Conservation (phyloP, 768 basidiomycete genomes). For the Psilocybe cubensis region DNA sequence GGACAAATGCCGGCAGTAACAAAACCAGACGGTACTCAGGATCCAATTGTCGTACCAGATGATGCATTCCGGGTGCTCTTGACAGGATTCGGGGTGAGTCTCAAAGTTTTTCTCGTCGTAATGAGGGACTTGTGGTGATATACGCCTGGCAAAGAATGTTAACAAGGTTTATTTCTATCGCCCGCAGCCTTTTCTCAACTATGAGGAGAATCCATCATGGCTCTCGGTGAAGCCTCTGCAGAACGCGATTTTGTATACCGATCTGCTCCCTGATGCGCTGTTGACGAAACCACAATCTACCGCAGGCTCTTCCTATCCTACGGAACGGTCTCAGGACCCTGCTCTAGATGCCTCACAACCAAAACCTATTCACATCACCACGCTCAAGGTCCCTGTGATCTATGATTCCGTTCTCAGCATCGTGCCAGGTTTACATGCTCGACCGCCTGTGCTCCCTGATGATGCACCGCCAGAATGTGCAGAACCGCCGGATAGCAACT, state of each 20-base stretch:
- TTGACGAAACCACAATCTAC: slow-evolving; percentile 5
- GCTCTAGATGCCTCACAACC: slow-evolving; percentile 19
- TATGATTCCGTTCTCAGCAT: slow-evolving; percentile 60
- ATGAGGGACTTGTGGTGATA: not conserved
- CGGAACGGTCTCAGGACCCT: slow-evolving; percentile 1
- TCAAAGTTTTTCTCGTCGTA: not conserved
- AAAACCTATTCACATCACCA: slow-evolving; percentile 61
- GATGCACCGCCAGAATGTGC: slow-evolving; percentile 35
- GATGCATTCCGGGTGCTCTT: slow-evolving; percentile 36
- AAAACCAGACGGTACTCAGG: not conserved
- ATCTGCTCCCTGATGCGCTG: slow-evolving; percentile 28
- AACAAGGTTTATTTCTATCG: slow-evolving; percentile 6
- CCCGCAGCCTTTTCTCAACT: slow-evolving; percentile 56
- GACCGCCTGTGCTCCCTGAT: slow-evolving; percentile 54
- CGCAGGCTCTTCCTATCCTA: slow-evolving; percentile 1
- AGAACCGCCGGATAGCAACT: slow-evolving; percentile 50
- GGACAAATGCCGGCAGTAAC: slow-evolving; percentile 2
- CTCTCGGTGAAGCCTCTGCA: slow-evolving; percentile 66
- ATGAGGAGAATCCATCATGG: slow-evolving; percentile 72
- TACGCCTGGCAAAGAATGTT: slow-evolving; percentile 6
- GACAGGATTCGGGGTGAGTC: slow-evolving; percentile 41
- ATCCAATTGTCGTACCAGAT: slow-evolving; percentile 9
- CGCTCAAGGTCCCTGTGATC: slow-evolving; percentile 58
- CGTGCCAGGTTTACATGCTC: slow-evolving; percentile 62
- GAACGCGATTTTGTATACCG: slow-evolving; percentile 50